A percentile compares a stretch with the other conserved stretches of the same genome.
phyloP scores from a whole-genome alignment of 805 yeast species.

The Priceomyces medius region DNA sequence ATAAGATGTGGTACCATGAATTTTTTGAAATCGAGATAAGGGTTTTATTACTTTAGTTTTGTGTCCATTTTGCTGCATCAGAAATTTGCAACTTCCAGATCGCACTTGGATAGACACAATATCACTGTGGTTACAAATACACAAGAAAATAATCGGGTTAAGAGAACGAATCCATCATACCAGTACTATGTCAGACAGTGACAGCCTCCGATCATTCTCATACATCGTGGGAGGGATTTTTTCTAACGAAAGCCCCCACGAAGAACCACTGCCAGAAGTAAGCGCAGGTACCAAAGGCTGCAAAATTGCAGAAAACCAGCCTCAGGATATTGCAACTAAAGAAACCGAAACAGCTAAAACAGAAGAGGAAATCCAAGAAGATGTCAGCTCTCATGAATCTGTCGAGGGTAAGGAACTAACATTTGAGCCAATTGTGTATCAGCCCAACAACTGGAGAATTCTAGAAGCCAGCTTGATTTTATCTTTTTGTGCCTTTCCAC shows the following conservation, averaged over 20 bases:
- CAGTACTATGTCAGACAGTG: neutral
- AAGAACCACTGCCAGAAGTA: neutral
- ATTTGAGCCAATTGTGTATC: conserved; percentile 2
- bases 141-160: neutral
- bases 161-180: neutral
- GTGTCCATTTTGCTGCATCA: neutral
- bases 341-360: neutral
- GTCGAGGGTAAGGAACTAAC: neutral
- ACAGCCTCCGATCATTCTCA: neutral
- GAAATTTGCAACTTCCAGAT: neutral
- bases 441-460: neutral
- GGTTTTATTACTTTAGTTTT: neutral
- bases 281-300: neutral
- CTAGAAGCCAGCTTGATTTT: conserved; percentile 8
- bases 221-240: neutral
- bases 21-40: conserved; percentile 3
- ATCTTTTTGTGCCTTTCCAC: conserved; percentile 19
- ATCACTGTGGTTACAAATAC: neutral
- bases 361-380: neutral
- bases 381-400: neutral
- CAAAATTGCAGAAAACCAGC: neutral
- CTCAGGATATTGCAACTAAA: neutral
- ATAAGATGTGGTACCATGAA: neutral
- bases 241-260: neutral
- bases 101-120: neutral